These are phyloP conservation scores for Samsoniella hepiali DNA, from an alignment of 2,329 filamentous ascomycete genomes.

Conservation along the genomic window DNA sequence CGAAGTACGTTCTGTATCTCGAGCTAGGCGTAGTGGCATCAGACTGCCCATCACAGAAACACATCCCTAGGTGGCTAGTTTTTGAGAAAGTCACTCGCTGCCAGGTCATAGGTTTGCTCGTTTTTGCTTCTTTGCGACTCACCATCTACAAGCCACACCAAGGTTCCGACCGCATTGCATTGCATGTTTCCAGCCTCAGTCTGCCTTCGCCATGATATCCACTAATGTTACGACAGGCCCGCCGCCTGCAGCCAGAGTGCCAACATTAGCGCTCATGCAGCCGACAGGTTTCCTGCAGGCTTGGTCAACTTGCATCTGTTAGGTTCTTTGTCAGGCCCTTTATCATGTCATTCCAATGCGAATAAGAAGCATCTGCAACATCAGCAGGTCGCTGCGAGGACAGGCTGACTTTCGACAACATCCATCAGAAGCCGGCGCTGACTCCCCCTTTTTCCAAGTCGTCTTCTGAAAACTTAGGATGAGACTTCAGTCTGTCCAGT, in stretches of 20 bases:
- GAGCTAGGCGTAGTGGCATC: no score
- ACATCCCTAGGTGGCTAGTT: no score
- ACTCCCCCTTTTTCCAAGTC: neutral
- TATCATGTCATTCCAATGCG: neutral
- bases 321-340: neutral
- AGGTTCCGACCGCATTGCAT: neutral
- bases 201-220: neutral
- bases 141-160: neutral
- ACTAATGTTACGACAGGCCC: neutral
- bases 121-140: neutral
- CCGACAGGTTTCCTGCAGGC: conserved; percentile 9
- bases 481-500: neutral
- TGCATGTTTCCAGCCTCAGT: neutral
- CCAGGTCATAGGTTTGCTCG: neutral
- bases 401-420: neutral
- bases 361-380: neutral
- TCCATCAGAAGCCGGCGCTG: neutral
- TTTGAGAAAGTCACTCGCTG: no score
- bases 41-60: no score
- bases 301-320: neutral
- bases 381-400: neutral
- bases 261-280: neutral
- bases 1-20: no score
- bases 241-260: neutral
- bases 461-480: neutral